Evolutionary conservation across 371 early-diverging fungal genomes (phyloP).

Genomic region (Dinochytrium kinnereticum): DNA sequence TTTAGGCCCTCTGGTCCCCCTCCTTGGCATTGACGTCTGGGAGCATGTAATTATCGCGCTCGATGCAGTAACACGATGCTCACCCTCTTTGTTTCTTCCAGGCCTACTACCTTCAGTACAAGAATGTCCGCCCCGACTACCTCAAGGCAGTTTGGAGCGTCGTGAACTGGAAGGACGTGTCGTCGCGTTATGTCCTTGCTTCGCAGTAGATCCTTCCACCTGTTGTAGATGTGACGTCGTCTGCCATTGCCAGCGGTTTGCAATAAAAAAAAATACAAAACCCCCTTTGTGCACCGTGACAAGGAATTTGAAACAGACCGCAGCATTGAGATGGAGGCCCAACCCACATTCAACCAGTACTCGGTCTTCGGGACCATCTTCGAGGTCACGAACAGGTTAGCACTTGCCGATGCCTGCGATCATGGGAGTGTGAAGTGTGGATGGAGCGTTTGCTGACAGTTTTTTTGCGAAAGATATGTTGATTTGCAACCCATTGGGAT

Average conservation of each 20-base stretch:
- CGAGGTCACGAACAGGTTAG: conserved; percentile 90
- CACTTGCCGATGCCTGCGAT: no score
- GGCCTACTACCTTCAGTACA: conserved; percentile 98
- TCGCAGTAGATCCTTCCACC: no score
- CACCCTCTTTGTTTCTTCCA: conserved; percentile 35
- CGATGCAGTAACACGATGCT: no score
- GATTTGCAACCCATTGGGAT: conserved; percentile 95
- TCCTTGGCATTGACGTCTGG: conserved; percentile 98
- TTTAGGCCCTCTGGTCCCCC: conserved; percentile 64
- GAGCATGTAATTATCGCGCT: conserved; percentile 83
- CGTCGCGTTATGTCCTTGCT: conserved; percentile 67
- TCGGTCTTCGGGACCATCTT: conserved; percentile 89
- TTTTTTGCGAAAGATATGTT: conserved; percentile 87
- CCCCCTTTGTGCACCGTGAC: not conserved
- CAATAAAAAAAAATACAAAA: no score
- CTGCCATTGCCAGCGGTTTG: no score
- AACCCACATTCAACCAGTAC: conserved; percentile 16
- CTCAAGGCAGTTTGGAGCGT: conserved; percentile 95
- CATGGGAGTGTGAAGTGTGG: no score
- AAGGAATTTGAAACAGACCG: no score
- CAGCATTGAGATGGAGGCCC: not conserved
- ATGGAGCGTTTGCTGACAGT: no score
- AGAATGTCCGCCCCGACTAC: conserved; percentile 95
- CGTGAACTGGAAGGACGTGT: conserved; percentile 96
- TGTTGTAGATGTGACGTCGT: not conserved